Evolutionary conservation across 2,329 filamentous ascomycete species (phyloP).

Genomic region (Davidsoniella neocaledoniae): DNA sequence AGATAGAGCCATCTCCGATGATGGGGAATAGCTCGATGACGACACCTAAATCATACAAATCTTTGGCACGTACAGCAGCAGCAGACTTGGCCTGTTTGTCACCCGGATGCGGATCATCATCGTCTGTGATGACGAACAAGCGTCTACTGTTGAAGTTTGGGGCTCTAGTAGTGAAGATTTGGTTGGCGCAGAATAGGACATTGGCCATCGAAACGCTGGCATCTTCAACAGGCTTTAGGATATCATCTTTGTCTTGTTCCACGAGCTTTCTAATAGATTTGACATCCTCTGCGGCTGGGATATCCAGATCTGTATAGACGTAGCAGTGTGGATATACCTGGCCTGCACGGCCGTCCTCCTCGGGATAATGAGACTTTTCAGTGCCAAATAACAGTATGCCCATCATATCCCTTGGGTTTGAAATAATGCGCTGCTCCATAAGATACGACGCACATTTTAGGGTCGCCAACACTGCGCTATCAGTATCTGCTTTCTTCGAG

Average conservation of each 20-base stretch:
- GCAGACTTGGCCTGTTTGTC: constrained; percentile 59
- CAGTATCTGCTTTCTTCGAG: constrained; percentile 60
- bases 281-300: constrained; percentile 76
- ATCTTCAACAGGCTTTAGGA: constrained; percentile 48
- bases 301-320: constrained; percentile 69
- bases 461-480: constrained; percentile 66
- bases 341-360: constrained; percentile 40
- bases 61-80: constrained; percentile 76
- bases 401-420: constrained; percentile 93
- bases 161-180: constrained; percentile 88
- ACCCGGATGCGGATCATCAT: constrained; percentile 64
- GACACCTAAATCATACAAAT: constrained; percentile 85
- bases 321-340: constrained; percentile 81
- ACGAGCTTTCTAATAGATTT: constrained; percentile 60
- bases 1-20: constrained; percentile 42
- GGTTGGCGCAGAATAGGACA: constrained; percentile 85
- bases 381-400: constrained; percentile 87
- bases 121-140: constrained; percentile 91
- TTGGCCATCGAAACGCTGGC: constrained; percentile 69
- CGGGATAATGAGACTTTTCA: constrained; percentile 61
- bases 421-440: constrained; percentile 98
- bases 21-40: constrained; percentile 89
- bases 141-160: constrained; percentile 85
- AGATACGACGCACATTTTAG: constrained; percentile 87
- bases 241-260: constrained; percentile 57